A percentile compares a stretch with the other conserved stretches of the same genome.
Evolutionary conservation across 2,329 filamentous ascomycete genomes (phyloP).

Genomic region (Helotiales sp.): DNA sequence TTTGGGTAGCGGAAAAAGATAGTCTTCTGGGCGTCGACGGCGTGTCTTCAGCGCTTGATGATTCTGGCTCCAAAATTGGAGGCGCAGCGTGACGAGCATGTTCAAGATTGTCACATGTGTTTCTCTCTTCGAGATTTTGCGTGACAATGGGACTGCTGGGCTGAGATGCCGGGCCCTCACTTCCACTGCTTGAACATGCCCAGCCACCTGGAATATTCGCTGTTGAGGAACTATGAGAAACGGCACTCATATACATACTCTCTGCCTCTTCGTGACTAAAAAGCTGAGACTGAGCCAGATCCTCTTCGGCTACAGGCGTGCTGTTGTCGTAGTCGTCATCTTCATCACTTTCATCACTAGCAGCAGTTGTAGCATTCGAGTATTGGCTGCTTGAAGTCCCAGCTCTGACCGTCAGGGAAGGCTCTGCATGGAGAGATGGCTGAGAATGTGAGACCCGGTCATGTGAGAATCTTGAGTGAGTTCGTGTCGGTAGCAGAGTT

Average conservation of each 20-base stretch:
- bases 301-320: constrained; percentile 46
- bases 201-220: constrained; percentile 38
- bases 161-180: constrained; percentile 23
- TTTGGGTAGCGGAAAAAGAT: constrained; percentile 20
- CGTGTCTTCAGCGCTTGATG: constrained; percentile 11
- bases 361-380: neutral
- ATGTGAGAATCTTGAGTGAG: constrained; percentile 36
- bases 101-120: constrained; percentile 36
- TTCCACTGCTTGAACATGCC: constrained; percentile 31
- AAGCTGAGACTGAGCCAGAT: constrained; percentile 67
- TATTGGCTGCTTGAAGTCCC: neutral
- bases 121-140: neutral
- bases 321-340: constrained; percentile 32
- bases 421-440: constrained; percentile 26
- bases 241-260: constrained; percentile 85
- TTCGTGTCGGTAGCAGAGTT: constrained; percentile 35
- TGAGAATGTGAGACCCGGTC: constrained; percentile 41
- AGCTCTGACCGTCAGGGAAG: neutral
- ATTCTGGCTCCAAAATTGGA: constrained; percentile 3
- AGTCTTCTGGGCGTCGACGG: constrained; percentile 12
- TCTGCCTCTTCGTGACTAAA: constrained; percentile 82
- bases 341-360: constrained; percentile 17
- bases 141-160: constrained; percentile 32
- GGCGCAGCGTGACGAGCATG: constrained; percentile 31
- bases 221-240: constrained; percentile 51